Conservation (phyloP, 225 moss, liverwort and hornwort species). For the Straminergon stramineum region DNA sequence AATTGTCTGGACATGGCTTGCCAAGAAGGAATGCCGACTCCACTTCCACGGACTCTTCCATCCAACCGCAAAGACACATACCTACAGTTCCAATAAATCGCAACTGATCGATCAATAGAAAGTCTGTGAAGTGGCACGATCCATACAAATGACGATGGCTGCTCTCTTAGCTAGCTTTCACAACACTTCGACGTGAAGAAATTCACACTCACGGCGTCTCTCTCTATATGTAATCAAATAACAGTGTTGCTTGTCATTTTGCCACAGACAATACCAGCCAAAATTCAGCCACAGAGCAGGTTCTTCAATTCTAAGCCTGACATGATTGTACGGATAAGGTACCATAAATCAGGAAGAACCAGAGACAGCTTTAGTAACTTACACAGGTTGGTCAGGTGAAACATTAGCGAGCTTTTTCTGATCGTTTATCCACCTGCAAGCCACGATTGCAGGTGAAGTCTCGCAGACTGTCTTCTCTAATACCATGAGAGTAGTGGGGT, state of each 20-base stretch:
- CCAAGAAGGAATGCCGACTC: constrained; percentile 85
- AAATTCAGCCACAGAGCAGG: not conserved
- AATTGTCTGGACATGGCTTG: constrained; percentile 67
- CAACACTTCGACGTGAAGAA: not conserved
- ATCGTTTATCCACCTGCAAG: constrained; percentile 81
- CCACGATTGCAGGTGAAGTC: not conserved
- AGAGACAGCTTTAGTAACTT: constrained; percentile 4
- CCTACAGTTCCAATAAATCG: constrained; percentile 17
- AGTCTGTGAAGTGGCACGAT: not conserved
- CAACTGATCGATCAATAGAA: not conserved
- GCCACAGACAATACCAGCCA: not conserved
- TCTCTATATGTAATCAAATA: not conserved
- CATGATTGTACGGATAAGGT: not conserved
- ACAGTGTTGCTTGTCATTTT: not conserved
- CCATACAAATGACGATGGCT: not conserved
- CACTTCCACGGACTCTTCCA: constrained; percentile 94
- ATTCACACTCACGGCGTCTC: not conserved
- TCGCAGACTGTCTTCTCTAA: not conserved
- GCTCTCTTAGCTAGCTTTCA: not conserved
- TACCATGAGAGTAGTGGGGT: not conserved
- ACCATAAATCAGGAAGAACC: not conserved
- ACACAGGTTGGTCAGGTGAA: constrained; percentile 72
- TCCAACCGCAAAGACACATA: constrained; percentile 89
- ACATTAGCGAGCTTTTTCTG: constrained; percentile 92
- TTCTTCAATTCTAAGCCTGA: not conserved